phyloP scores from a whole-genome alignment of 192 early-diverging fungal species.

The Rhizophlyctis rosea region DNA sequence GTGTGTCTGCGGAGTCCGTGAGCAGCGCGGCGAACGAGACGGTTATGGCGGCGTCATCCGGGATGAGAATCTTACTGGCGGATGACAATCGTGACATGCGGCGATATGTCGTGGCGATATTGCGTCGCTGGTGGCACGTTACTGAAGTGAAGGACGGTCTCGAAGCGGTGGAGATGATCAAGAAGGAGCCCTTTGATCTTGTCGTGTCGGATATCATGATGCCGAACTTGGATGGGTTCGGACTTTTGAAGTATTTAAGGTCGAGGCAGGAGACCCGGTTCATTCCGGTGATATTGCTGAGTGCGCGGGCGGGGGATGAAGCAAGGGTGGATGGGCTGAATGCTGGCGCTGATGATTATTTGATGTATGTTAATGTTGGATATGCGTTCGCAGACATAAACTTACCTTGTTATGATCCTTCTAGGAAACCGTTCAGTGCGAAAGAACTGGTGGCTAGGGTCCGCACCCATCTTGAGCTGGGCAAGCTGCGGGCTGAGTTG shows the following conservation, averaged over 20 bases:
- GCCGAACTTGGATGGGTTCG: conserved; percentile 62
- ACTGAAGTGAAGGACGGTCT: conserved; percentile 28
- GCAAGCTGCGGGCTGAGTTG: conserved; percentile 19
- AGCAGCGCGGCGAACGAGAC: background rate
- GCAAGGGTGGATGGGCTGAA: conserved; percentile 49
- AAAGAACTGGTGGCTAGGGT: conserved; percentile 57
- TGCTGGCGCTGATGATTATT: conserved; percentile 58
- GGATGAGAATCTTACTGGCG: conserved; percentile 28
- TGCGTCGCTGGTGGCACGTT: conserved; percentile 20
- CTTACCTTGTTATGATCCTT: background rate
- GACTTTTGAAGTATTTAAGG: conserved; percentile 42
- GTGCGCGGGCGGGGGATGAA: conserved; percentile 49
- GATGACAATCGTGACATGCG: conserved; percentile 50
- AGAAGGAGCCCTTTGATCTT: conserved; percentile 15
- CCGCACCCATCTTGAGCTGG: conserved; percentile 48
- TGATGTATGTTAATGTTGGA: conserved; percentile 37
- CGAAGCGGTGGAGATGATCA: conserved; percentile 21
- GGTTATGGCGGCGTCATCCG: conserved; percentile 6
- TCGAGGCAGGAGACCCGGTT: conserved; percentile 28
- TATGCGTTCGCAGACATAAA: no score
- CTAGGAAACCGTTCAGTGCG: conserved; percentile 18
- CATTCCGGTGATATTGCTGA: conserved; percentile 58
- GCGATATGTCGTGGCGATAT: conserved; percentile 10
- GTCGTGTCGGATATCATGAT: conserved; percentile 51
- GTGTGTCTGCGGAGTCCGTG: conserved; percentile 5